phyloP scores from a whole-genome alignment of 1,284 basidiomycete genomes.

The Marasmius tenuissimus region DNA sequence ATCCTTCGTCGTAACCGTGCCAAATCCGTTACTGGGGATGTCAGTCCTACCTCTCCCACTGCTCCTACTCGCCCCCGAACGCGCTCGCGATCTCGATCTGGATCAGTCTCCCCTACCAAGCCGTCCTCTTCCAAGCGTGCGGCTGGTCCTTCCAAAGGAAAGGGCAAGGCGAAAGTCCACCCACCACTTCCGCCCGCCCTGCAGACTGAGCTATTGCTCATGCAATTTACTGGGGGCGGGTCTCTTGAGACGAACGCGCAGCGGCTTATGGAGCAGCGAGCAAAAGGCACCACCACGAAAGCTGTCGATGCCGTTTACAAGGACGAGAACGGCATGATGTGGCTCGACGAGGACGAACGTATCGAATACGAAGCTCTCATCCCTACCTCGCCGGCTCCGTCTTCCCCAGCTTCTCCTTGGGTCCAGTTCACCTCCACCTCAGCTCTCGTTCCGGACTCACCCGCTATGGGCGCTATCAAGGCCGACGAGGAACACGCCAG shows the following conservation, averaged over 20 bases:
- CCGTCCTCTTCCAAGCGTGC: background rate
- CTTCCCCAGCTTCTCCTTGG: slow-evolving; percentile 6
- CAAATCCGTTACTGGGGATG: slow-evolving; percentile 25
- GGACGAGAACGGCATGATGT: slow-evolving; percentile 61
- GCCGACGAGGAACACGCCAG: background rate
- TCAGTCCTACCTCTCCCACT: slow-evolving; percentile 20
- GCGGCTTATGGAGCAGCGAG: slow-evolving; percentile 55
- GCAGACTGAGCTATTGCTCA: slow-evolving; percentile 60
- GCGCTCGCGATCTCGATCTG: slow-evolving; percentile 3
- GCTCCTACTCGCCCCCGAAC: slow-evolving; percentile 8
- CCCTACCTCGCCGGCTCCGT: background rate
- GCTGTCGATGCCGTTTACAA: slow-evolving; percentile 50
- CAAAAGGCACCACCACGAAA: slow-evolving; percentile 30
- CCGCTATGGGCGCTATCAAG: slow-evolving; percentile 4
- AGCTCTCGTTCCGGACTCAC: background rate
- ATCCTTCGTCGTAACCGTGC: slow-evolving; percentile 38
- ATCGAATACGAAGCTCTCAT: slow-evolving; percentile 66
- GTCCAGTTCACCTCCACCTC: background rate
- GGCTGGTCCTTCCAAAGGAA: slow-evolving; percentile 1
- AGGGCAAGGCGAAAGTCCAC: slow-evolving; percentile 29
- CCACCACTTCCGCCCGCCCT: slow-evolving; percentile 47
- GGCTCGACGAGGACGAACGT: slow-evolving; percentile 70
- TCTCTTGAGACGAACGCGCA: slow-evolving; percentile 54
- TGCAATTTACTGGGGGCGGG: slow-evolving; percentile 68
- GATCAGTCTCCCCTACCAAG: background rate